Percentiles rank a stretch among this genome's conserved stretches.
Conservation (phyloP, 768 basidiomycete genomes). For the Lyophyllum atratum region DNA sequence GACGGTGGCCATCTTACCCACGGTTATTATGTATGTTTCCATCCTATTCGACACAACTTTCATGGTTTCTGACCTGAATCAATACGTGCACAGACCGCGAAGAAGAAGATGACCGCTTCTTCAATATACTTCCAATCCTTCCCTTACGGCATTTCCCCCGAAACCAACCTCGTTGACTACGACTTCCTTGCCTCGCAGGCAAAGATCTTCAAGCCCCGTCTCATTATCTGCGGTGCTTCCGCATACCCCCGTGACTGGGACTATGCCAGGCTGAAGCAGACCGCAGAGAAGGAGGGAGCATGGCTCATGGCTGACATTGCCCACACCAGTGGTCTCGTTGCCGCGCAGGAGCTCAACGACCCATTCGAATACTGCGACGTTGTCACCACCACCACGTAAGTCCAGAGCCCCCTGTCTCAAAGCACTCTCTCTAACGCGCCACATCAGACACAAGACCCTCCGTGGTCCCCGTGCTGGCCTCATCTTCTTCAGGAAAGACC, state of each 20-base stretch:
- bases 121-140: constrained; percentile 99
- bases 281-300: constrained; percentile 84
- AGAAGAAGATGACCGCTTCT: constrained; percentile 99
- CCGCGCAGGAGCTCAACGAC: constrained; percentile 84
- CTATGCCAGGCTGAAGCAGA: constrained; percentile 79
- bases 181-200: constrained; percentile 78
- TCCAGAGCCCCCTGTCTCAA: constrained; percentile 9
- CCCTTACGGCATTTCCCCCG: constrained; percentile 84
- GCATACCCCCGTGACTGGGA: constrained; percentile 99
- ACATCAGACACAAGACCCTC: constrained; percentile 89
- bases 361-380: constrained; percentile 98
- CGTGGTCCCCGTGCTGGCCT: constrained; percentile 97
- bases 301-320: constrained; percentile 97
- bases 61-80: constrained; percentile 7
- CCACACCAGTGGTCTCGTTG: constrained; percentile 94
- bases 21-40: constrained; percentile 81
- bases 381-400: constrained; percentile 95
- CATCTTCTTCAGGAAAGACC: constrained; percentile 97
- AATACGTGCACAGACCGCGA: constrained; percentile 68
- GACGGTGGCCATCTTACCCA: constrained; percentile 98
- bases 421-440: constrained; percentile 1
- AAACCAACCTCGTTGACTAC: constrained; percentile 91
- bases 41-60: not conserved
- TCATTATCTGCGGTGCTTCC: constrained; percentile 97
- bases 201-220: constrained; percentile 91